A percentile compares a stretch with the other conserved stretches of the same genome.
Evolutionary conservation across 108 stramenopile species (phyloP).

Genomic region (Cyclotella atomus): DNA sequence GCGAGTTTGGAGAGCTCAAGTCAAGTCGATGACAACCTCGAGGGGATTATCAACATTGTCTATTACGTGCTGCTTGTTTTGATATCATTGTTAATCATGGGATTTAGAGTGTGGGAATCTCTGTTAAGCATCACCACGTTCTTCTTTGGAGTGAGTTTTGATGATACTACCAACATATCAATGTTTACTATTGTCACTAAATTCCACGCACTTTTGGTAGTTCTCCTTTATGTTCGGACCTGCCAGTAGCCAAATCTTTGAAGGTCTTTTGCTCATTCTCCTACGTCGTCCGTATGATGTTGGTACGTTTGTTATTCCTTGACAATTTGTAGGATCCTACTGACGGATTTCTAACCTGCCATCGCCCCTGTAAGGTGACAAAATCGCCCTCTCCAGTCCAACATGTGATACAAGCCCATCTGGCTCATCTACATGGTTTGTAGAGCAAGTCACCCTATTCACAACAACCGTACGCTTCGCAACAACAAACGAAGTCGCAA

Average conservation of each 20-base stretch:
- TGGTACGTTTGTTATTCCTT: conserved; percentile 22
- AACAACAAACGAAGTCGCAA: conserved; percentile 74
- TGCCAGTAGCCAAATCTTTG: conserved; percentile 64
- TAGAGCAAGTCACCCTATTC: conserved; percentile 68
- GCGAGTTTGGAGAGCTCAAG: conserved; percentile 65
- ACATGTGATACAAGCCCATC: conserved; percentile 34
- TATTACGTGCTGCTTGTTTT: conserved; percentile 54
- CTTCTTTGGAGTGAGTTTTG: conserved; percentile 40
- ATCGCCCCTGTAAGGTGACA: not conserved
- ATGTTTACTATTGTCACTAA: no score
- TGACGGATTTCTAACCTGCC: not conserved
- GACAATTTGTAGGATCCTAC: not conserved
- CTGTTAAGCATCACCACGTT: conserved; percentile 52
- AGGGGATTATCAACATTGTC: conserved; percentile 63
- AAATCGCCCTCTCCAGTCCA: conserved; percentile 44
- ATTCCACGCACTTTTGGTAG: no score
- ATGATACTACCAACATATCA: no score
- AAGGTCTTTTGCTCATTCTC: conserved; percentile 72
- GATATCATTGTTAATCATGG: conserved; percentile 49
- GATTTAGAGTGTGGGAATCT: conserved; percentile 34
- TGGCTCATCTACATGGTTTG: conserved; percentile 64
- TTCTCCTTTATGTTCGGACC: conserved; percentile 66
- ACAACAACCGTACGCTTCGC: conserved; percentile 71
- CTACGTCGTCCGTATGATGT: conserved; percentile 52
- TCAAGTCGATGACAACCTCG: conserved; percentile 73